Evolutionary conservation across 257 asterid genomes (phyloP).

Genomic region (Salvia splendens): DNA sequence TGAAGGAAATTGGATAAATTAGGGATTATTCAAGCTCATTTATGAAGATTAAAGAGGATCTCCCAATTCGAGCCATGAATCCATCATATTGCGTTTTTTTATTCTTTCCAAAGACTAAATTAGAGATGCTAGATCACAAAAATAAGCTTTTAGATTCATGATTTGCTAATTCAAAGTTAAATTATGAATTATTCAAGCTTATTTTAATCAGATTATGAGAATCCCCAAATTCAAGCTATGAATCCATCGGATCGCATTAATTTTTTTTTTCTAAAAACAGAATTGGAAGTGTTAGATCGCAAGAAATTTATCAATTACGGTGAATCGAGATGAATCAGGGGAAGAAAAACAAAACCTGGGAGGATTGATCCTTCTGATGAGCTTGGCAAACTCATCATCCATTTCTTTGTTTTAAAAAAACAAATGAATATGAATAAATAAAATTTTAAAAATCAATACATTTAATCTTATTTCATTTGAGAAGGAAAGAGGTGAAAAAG

Average conservation of each 20-base stretch:
- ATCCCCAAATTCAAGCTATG: no score
- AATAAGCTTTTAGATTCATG: no score
- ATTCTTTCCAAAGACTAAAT: no score
- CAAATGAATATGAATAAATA: no score
- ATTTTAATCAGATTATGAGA: no score
- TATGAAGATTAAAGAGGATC: neutral
- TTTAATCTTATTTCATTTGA: neutral
- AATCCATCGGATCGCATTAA: no score
- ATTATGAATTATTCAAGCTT: no score
- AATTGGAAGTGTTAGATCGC: neutral
- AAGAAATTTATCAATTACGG: neutral
- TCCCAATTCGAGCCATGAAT: neutral
- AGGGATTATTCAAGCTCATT: neutral
- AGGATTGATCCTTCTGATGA: conserved; percentile 69
- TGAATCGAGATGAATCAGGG: neutral
- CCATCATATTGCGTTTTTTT: neutral
- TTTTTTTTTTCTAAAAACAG: no score
- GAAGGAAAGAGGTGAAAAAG: conserved; percentile 13
- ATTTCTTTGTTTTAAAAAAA: conserved; percentile 14
- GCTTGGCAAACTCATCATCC: conserved; percentile 81
- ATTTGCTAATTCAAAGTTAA: no score
- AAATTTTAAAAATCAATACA: neutral
- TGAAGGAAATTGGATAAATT: neutral
- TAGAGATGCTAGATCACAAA: no score
- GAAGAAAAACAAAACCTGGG: conserved; percentile 43